phyloP scores from a whole-genome alignment of 1,139 yeast genomes.

The Taiozyma sp. region DNA sequence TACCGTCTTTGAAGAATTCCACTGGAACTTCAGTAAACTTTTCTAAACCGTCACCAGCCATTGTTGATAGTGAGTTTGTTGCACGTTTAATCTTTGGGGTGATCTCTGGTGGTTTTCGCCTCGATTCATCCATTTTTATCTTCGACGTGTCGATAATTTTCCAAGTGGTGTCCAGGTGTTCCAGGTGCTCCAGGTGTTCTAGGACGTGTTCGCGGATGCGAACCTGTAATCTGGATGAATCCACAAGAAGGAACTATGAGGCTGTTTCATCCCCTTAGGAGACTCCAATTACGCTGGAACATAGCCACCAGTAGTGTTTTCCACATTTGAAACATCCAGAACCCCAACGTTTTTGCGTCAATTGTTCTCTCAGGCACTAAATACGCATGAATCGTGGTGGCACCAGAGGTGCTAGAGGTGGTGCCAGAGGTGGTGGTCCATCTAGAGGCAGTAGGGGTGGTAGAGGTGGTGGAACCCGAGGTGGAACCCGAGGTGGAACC shows the following conservation, averaged over 20 bases:
- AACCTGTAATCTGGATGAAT: background rate
- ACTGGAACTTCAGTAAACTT: conserved; percentile 85
- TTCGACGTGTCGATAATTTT: background rate
- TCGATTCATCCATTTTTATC: background rate
- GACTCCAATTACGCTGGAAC: background rate
- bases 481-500: background rate
- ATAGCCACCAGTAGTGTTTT: background rate
- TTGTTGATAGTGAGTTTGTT: conserved; percentile 15
- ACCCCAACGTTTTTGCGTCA: background rate
- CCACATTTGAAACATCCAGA: background rate
- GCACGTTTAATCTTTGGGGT: background rate
- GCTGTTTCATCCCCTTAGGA: background rate
- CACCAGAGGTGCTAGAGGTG: background rate
- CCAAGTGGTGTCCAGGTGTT: background rate
- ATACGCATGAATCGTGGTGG: background rate
- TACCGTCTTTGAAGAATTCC: conserved; percentile 87
- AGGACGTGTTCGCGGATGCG: background rate
- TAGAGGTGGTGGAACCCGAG: background rate
- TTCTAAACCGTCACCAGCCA: conserved; percentile 67
- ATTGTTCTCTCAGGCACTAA: background rate
- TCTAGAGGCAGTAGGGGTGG: background rate
- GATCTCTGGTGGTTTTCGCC: background rate
- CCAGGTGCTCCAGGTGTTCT: background rate
- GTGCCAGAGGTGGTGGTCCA: background rate
- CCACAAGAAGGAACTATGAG: background rate